Evolutionary conservation across 345 rosid species (phyloP).

Genomic region (Pseudoturritis turrita): DNA sequence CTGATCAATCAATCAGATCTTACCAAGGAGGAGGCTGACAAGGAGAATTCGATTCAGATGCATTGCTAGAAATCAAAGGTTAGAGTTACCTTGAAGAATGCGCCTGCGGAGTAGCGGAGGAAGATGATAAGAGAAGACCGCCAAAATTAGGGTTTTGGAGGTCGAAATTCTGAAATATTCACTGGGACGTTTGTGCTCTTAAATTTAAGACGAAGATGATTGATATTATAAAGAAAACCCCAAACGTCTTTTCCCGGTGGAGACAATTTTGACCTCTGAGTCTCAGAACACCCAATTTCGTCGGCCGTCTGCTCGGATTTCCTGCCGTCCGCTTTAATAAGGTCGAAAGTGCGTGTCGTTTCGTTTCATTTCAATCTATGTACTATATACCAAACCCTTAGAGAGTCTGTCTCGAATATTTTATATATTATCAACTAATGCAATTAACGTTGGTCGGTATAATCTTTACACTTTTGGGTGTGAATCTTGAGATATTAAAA

Average conservation of each 20-base stretch:
- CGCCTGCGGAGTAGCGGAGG: not conserved
- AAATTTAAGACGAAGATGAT: not conserved
- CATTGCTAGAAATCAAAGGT: not conserved
- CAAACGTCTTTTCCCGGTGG: not conserved
- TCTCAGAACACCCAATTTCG: not conserved
- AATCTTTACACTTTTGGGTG: not conserved
- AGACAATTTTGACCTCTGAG: not conserved
- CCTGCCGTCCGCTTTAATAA: not conserved
- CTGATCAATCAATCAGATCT: not conserved
- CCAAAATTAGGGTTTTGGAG: slow-evolving; percentile 21
- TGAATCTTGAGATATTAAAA: not conserved
- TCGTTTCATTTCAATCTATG: no score
- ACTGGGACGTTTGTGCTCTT: not conserved
- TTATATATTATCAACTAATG: no score
- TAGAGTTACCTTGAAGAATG: slow-evolving; percentile 13
- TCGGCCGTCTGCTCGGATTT: not conserved
- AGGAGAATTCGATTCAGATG: not conserved
- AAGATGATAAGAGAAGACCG: not conserved
- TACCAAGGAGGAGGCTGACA: no score
- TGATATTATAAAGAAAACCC: not conserved
- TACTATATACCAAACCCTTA: no score
- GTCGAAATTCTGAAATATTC: not conserved
- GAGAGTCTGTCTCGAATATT: no score
- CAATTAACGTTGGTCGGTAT: not conserved
- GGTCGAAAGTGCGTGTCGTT: not conserved